Base-by-base conservation (phyloP, 2,329 filamentous ascomycete genomes). In the Coniochaeta sp. region DNA sequence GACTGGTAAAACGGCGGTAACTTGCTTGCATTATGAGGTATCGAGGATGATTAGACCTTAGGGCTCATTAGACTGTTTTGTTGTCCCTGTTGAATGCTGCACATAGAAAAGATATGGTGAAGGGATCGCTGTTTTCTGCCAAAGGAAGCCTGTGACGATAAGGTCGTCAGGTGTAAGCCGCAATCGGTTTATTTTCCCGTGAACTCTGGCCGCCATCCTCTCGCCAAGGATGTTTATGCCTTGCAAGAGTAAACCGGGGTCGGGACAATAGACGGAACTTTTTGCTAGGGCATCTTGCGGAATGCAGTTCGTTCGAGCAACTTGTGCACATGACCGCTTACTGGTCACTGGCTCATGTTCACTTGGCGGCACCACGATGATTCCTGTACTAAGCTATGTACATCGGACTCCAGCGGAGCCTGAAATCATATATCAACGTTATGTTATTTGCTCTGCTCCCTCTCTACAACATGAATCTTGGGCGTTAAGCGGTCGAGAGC, bases 401-500 rank as follows among this genome's bases (percentile, higher is more conserved):
- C 11, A 33, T 6, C 31, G 11, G 6, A 33, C 11, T 33, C 31
- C 31, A 33, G 6, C 31, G 11, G 31, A 6, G 31, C 6, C 11
- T 33, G 31, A 33, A 6, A 6, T 33, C 34, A 36, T 9, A 12
- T 36, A 14, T 16, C 38, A n/a, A n/a, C 38, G 17, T 17, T 19
- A 38, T n/a, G n/a, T 14, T 44, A 47, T 11, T 19, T 47, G 43
- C 19, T 19, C 43, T 47, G 43, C 8, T 47, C 43, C 61, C 75
- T 77, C 19, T 89, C 86, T 33, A 90, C 80, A 14, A 81, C 69
- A 43, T 79, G 81, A 61, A 93, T 81, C 65, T 78, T 85, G 8
- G 89, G 89, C 34, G 85, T 76, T 55, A 82, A 74, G 57, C 79
- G 79, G 57, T 84, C 79, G 63, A 96, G 72, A 14, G 83, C 82